phyloP scores from a whole-genome alignment of 257 asterid genomes.

The Rubia yunnanensis region DNA sequence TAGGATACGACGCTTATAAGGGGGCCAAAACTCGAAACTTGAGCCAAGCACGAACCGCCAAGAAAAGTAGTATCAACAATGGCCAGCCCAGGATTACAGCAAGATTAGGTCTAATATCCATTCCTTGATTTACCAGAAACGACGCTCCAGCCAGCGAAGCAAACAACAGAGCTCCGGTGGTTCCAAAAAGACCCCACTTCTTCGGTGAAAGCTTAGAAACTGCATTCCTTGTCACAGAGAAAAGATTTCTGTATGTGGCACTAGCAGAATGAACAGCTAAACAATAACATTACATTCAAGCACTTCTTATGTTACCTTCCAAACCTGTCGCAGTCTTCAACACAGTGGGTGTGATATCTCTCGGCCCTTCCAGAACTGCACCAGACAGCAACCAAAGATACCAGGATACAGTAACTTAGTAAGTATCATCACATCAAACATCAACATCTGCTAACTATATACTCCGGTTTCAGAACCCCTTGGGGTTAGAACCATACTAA shows the following conservation, averaged over 20 bases:
- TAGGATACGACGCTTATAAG: slow-evolving; percentile 75
- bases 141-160: slow-evolving; percentile 60
- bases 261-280: background rate
- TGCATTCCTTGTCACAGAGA: slow-evolving; percentile 16
- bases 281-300: background rate
- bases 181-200: slow-evolving; percentile 95
- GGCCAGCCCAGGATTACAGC: slow-evolving; percentile 61
- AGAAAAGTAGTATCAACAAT: slow-evolving; percentile 67
- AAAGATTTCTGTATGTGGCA: background rate
- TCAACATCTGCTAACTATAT: background rate
- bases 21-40: slow-evolving; percentile 96
- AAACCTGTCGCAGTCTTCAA: slow-evolving; percentile 78
- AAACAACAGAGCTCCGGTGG: slow-evolving; percentile 55
- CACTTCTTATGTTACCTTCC: slow-evolving; percentile 28
- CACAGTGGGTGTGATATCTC: slow-evolving; percentile 81
- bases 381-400: background rate
- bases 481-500: background rate
- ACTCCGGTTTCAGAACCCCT: background rate
- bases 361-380: slow-evolving; percentile 85
- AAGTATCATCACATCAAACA: background rate
- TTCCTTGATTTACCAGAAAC: slow-evolving; percentile 68
- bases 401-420: background rate
- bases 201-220: slow-evolving; percentile 87
- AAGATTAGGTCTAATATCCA: slow-evolving; percentile 81
- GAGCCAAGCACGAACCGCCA: slow-evolving; percentile 91